A percentile compares a stretch with the other conserved stretches of the same genome.
Evolutionary conservation across 106 monocot species (phyloP).

Genomic region (Amphibolis antarctica): DNA sequence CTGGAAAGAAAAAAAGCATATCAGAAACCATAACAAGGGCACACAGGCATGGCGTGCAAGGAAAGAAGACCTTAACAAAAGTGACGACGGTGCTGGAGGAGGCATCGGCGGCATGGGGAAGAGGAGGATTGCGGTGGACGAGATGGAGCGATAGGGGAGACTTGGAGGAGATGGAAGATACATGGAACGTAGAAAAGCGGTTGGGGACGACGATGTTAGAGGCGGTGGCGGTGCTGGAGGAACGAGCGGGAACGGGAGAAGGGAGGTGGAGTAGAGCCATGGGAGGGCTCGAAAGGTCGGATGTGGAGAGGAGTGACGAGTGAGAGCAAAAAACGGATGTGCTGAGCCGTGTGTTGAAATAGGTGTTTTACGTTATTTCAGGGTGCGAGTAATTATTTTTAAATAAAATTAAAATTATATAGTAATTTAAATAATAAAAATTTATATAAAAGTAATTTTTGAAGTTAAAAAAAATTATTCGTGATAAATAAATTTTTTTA

Average conservation of each 20-base stretch:
- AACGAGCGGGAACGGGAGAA: background rate
- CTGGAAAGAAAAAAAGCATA: background rate
- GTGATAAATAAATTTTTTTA: too few relatives aligned
- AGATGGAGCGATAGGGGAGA: background rate
- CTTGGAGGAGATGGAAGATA: background rate
- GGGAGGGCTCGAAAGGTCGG: background rate
- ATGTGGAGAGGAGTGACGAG: background rate
- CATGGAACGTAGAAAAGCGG: background rate
- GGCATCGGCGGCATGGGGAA: background rate
- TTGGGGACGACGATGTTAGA: background rate
- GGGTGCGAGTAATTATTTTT: too few relatives aligned
- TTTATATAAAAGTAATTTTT: too few relatives aligned
- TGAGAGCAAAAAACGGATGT: too few relatives aligned
- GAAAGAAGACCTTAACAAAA: conserved; percentile 5
- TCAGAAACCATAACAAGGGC: background rate
- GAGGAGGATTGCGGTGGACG: background rate
- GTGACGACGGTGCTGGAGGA: background rate
- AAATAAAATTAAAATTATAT: too few relatives aligned
- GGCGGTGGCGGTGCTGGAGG: background rate
- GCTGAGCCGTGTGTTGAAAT: too few relatives aligned
- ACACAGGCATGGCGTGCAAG: background rate
- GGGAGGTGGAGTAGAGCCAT: conserved; percentile 2
- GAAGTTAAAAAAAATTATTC: too few relatives aligned
- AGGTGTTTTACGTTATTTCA: too few relatives aligned
- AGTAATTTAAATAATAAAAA: too few relatives aligned